Conservation (phyloP, 257 asterid species). For the Solanum medicagineum region DNA sequence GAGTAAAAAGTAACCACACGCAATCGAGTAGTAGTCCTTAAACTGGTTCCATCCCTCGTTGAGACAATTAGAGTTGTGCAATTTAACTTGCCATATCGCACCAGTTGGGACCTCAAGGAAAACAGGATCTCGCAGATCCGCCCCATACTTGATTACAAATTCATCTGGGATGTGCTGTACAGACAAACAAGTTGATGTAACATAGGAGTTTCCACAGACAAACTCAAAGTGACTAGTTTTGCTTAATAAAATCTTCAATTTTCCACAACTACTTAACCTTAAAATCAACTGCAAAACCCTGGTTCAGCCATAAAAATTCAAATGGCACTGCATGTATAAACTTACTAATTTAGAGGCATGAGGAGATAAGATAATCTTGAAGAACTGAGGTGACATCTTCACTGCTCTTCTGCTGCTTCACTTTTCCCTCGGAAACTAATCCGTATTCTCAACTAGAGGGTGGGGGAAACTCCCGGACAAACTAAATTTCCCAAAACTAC, state of each 20-base stretch:
- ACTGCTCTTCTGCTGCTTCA: not conserved
- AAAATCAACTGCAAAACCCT: too few species aligned
- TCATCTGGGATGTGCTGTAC: not conserved
- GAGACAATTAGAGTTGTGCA: not conserved
- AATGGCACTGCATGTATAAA: not conserved
- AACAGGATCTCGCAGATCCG: not conserved
- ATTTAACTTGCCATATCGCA: not conserved
- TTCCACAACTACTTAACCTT: too few species aligned
- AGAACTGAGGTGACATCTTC: not conserved
- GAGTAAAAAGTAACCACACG: not conserved
- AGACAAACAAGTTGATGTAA: not conserved
- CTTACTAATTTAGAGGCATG: not conserved
- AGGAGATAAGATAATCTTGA: not conserved
- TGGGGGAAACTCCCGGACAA: too few species aligned
- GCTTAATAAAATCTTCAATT: too few species aligned
- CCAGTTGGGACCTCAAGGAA: not conserved
- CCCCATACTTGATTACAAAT: not conserved
- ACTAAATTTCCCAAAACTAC: too few species aligned
- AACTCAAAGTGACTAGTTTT: too few species aligned
- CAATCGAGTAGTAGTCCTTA: not conserved
- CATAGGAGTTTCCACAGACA: not conserved
- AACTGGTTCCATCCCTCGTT: not conserved
- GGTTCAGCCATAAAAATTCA: too few species aligned
- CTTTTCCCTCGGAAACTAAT: too few species aligned
- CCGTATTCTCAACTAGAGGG: too few species aligned